Conservation (phyloP, 345 rosid species). For the Hibiscus syriacus region DNA sequence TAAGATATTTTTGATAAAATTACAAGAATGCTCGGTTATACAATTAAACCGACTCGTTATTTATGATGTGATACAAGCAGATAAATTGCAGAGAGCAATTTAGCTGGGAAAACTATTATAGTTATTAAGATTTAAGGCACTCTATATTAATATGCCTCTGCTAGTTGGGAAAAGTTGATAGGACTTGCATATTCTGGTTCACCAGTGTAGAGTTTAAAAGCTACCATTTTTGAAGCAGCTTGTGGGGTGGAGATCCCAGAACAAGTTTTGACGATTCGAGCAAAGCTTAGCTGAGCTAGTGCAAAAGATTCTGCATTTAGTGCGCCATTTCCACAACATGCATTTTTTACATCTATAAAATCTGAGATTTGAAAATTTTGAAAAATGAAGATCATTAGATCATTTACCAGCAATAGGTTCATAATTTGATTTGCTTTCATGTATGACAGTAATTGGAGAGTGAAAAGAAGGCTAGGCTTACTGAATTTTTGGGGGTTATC, state of each 20-base stretch:
- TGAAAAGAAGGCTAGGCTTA: slow-evolving; percentile 13
- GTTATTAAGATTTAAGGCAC: neutral
- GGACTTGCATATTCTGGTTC: slow-evolving; percentile 34
- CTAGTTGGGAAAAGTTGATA: slow-evolving; percentile 39
- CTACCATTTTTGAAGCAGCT: slow-evolving; percentile 41
- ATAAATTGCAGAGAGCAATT: neutral
- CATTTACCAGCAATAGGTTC: too few relatives aligned
- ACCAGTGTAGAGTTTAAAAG: slow-evolving; percentile 35
- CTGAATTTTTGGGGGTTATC: slow-evolving; percentile 25
- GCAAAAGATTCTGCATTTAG: slow-evolving; percentile 9
- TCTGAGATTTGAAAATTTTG: too few relatives aligned
- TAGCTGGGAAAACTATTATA: neutral
- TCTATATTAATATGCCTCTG: slow-evolving; percentile 18
- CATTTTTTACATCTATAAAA: slow-evolving; percentile 18
- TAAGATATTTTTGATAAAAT: neutral
- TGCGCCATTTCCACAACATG: slow-evolving; percentile 38
- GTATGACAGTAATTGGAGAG: too few relatives aligned
- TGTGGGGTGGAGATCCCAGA: slow-evolving; percentile 58
- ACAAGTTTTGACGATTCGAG: slow-evolving; percentile 27
- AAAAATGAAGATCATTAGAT: too few relatives aligned
- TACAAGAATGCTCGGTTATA: neutral
- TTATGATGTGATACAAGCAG: neutral
- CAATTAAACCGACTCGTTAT: neutral
- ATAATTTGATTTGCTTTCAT: too few relatives aligned
- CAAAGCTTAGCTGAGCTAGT: slow-evolving; percentile 26